These are phyloP conservation scores for Eucalyptus marginata DNA, from an alignment of 345 rosid genomes.

Conservation along the genomic window DNA sequence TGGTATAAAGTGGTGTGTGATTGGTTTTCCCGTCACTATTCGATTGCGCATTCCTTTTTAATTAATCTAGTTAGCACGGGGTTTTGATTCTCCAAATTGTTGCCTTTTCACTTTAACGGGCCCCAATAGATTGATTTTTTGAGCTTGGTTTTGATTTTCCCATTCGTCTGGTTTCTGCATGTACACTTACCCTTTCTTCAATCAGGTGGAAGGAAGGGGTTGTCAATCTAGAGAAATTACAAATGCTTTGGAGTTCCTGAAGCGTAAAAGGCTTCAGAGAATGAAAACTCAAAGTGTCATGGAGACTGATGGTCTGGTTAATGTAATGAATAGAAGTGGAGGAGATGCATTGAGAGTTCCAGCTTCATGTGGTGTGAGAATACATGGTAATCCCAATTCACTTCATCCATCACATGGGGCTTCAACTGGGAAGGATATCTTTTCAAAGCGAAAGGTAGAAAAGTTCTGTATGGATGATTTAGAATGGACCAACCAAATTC, in stretches of 20 bases:
- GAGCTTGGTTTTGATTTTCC: neutral
- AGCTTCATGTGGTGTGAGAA: conserved; percentile 69
- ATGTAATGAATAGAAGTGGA: conserved; percentile 64
- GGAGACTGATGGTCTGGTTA: conserved; percentile 25
- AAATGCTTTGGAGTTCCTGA: conserved; percentile 69
- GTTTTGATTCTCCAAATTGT: neutral
- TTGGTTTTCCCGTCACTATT: neutral
- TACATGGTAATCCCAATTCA: conserved; percentile 33
- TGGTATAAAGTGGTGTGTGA: neutral
- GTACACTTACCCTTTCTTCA: neutral
- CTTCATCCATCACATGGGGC: conserved; percentile 15
- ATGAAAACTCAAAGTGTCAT: conserved; percentile 41
- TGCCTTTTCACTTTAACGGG: neutral
- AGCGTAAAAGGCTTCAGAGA: conserved; percentile 72
- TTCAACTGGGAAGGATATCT: conserved; percentile 30
- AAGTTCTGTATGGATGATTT: conserved; percentile 64
- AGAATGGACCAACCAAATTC: conserved; percentile 82
- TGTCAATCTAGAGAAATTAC: conserved; percentile 57
- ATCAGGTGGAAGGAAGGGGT: conserved; percentile 92
- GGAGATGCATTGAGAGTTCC: conserved; percentile 80
- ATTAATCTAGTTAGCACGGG: neutral
- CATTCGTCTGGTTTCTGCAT: neutral
- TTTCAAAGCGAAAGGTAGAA: conserved; percentile 55
- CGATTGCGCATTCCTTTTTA: neutral
- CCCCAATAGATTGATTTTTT: neutral